phyloP scores from a whole-genome alignment of 306 rosid species.

The Acacia crassicarpa region DNA sequence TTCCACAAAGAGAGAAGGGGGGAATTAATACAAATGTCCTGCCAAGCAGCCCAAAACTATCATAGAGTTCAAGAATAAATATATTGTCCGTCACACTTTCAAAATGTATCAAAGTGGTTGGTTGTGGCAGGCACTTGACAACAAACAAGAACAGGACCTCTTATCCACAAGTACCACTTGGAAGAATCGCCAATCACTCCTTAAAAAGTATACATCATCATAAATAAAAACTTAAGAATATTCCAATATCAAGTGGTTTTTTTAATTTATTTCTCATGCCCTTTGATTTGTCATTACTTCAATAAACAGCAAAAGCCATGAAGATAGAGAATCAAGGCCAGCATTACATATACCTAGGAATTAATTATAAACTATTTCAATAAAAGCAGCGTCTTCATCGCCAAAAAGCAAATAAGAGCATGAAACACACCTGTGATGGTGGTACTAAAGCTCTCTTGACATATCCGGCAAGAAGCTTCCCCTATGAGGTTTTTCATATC shows the following conservation, averaged over 20 bases:
- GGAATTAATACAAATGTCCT: neutral
- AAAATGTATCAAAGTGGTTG: neutral
- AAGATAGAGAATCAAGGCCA: neutral
- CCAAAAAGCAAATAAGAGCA: neutral
- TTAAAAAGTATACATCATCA: neutral
- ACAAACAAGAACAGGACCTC: neutral
- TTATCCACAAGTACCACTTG: neutral
- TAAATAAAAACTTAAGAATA: neutral
- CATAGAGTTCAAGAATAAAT: neutral
- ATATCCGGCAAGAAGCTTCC: constrained; percentile 85
- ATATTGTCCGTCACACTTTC: neutral
- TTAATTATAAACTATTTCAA: neutral
- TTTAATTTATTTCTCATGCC: neutral
- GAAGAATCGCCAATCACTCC: neutral
- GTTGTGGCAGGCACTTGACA: neutral
- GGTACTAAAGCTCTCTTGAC: constrained; percentile 96
- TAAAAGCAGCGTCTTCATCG: neutral
- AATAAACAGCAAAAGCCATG: neutral
- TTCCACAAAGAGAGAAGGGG: neutral
- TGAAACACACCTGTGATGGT: constrained; percentile 67
- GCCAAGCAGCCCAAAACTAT: neutral
- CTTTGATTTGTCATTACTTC: neutral
- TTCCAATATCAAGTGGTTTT: neutral
- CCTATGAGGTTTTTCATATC: constrained; percentile 97
- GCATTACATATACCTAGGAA: neutral